Percentiles rank a stretch among this genome's conserved stretches.
Evolutionary conservation across 352 stramenopile species (phyloP).

Genomic region (Globisporangium iwayamae): DNA sequence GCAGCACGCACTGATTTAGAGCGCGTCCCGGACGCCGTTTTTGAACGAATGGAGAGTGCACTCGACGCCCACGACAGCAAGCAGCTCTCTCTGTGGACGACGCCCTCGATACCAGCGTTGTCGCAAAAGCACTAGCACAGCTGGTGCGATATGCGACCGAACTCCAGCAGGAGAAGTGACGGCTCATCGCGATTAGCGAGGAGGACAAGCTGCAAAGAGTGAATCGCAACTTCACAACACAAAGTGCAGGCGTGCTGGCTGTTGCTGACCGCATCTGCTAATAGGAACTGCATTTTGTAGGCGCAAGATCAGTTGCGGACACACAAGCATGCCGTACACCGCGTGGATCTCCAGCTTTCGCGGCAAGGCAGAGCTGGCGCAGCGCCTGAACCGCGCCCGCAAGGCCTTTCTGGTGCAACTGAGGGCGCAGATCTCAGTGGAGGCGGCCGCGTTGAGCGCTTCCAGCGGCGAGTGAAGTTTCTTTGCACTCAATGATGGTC

Average conservation of each 20-base stretch:
- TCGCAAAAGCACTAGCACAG: neutral
- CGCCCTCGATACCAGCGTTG: neutral
- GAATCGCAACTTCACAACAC: neutral
- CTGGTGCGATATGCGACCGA: slow-evolving; percentile 1
- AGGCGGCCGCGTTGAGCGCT: no score
- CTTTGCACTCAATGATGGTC: no score
- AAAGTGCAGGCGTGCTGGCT: neutral
- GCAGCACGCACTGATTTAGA: slow-evolving; percentile 14
- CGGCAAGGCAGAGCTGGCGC: slow-evolving; percentile 21
- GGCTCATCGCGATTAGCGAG: neutral
- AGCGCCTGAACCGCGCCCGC: slow-evolving; percentile 35
- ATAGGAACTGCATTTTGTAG: slow-evolving; percentile 16
- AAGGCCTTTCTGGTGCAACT: slow-evolving; percentile 40
- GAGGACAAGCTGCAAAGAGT: neutral
- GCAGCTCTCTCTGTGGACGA: slow-evolving; percentile 7
- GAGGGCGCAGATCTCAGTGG: slow-evolving; percentile 8
- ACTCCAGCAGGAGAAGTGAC: neutral
- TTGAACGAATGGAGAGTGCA: slow-evolving; percentile 38
- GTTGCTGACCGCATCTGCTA: neutral
- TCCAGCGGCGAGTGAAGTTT: no score
- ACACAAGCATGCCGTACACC: slow-evolving; percentile 32
- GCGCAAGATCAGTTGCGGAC: slow-evolving; percentile 28
- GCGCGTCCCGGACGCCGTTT: slow-evolving; percentile 38
- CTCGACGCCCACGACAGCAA: slow-evolving; percentile 39
- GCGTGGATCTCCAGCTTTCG: slow-evolving; percentile 49